phyloP scores from a whole-genome alignment of 1,139 yeast species.

The Saccharomycopsis hybrid region DNA sequence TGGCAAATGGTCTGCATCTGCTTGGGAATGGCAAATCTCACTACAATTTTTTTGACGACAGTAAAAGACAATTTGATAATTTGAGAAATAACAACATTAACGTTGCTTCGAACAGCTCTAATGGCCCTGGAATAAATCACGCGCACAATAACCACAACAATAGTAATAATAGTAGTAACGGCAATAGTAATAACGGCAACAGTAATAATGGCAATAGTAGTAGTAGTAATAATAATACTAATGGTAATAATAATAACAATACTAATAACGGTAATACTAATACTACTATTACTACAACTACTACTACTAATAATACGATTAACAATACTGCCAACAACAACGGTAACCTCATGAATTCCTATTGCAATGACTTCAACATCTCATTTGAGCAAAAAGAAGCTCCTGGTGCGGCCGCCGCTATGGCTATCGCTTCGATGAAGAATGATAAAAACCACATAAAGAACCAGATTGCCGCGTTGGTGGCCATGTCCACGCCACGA shows the following conservation, averaged over 20 bases:
- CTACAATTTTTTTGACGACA: slow-evolving; percentile 17
- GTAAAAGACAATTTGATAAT: slow-evolving; percentile 9
- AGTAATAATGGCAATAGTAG: slow-evolving; percentile 20
- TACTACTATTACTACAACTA: background rate
- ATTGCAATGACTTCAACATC: slow-evolving; percentile 23
- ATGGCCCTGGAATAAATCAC: no score
- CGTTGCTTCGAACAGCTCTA: no score
- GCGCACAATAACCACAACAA: no score
- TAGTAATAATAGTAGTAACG: slow-evolving; percentile 5
- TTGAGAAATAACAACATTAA: slow-evolving; percentile 4
- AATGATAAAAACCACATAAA: slow-evolving; percentile 40
- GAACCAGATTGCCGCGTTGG: slow-evolving; percentile 55
- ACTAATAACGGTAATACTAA: background rate
- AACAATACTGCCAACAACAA: background rate
- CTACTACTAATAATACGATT: background rate
- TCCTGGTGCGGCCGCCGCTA: slow-evolving; percentile 76
- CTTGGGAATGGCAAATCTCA: background rate
- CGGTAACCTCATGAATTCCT: slow-evolving; percentile 19
- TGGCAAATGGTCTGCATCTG: no score
- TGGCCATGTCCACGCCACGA: slow-evolving; percentile 68
- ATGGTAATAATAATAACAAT: no score
- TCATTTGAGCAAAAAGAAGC: slow-evolving; percentile 59
- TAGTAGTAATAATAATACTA: no score
- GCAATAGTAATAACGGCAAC: slow-evolving; percentile 22
- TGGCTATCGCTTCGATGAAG: slow-evolving; percentile 42